Conservation (phyloP, 441 rosid species). For the Croton laevigatus region DNA sequence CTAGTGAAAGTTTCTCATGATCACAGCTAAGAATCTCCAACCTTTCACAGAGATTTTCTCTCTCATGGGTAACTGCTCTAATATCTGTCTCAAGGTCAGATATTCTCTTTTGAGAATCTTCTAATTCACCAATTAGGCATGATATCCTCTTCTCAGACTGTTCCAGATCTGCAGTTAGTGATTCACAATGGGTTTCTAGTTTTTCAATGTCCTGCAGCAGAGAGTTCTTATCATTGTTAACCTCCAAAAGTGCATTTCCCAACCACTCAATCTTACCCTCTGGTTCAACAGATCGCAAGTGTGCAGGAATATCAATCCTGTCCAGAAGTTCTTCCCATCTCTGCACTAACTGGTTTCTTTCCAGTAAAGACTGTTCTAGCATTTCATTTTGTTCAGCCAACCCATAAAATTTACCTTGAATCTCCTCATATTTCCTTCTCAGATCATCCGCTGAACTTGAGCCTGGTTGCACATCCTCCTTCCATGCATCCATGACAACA, state of each 20-base stretch:
- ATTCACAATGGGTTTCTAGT: slow-evolving; percentile 62
- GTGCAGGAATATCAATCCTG: slow-evolving; percentile 69
- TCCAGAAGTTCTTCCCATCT: slow-evolving; percentile 92
- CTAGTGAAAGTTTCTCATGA: slow-evolving; percentile 49
- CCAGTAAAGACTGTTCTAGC: slow-evolving; percentile 98
- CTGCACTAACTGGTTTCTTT: slow-evolving; percentile 85
- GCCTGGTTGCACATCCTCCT: slow-evolving; percentile 68
- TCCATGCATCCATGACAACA: slow-evolving; percentile 73
- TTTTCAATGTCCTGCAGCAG: slow-evolving; percentile 66
- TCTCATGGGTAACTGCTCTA: slow-evolving; percentile 50
- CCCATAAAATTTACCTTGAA: slow-evolving; percentile 88
- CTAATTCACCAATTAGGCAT: slow-evolving; percentile 57
- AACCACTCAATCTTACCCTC: slow-evolving; percentile 93
- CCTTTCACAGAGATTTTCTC: slow-evolving; percentile 56
- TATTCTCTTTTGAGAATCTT: slow-evolving; percentile 56
- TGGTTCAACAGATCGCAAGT: slow-evolving; percentile 71
- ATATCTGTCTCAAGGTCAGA: slow-evolving; percentile 57
- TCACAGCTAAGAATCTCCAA: slow-evolving; percentile 48
- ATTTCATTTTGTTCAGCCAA: slow-evolving; percentile 99
- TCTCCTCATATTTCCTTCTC: slow-evolving; percentile 91
- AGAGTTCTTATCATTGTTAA: slow-evolving; percentile 53
- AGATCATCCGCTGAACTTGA: slow-evolving; percentile 67
- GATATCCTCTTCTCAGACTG: slow-evolving; percentile 52
- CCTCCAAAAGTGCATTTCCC: slow-evolving; percentile 70
- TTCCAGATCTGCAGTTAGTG: slow-evolving; percentile 69